Evolutionary conservation across 495 filamentous ascomycete species (phyloP), one percentile per base, ranked within the genome.

Genomic region (Parmelia sp.): DNA sequence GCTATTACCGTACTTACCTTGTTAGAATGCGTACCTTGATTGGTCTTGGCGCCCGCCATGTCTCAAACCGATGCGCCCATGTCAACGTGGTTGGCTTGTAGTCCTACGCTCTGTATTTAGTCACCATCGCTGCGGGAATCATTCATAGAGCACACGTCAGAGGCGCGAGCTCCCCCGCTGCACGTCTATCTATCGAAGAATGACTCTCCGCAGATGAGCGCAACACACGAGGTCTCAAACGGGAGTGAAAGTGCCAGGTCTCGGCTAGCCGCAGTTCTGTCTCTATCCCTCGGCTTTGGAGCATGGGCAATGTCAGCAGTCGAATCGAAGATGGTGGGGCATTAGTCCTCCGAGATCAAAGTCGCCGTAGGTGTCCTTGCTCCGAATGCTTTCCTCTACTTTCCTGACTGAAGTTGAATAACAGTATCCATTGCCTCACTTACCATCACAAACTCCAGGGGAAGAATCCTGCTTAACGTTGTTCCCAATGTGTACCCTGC

Each of bases 271-370:
- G 36, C 39, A 45, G 47, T 44, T 4, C 21, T 35, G 33, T 7
- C 40, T 33, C 42, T 45, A 45, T 23, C 33, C 56, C 14, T 8
- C 57, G 27, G 37, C 44, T n/a, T 61, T 57, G 45, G 35, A 64
- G 44, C 25, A 98, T 98, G 94, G 94, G 94, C 66, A 92, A 89
- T 80, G 88, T 97, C 75, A 88, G 84, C 75, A 97, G 92, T 80
- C 88, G 86, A 75, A 86, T 87, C 67, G 93, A 97, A 71, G 92
- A 96, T 77, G 88, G 89, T 72, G 83, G 87, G 67, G 80, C 83
- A 70, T 76, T 97, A 74, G 92, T 88, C 73, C 82, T 97, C 74
- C 88, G 90, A 78, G 92, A 98, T 73, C 94, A 97, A 77, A 89
- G 80, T 72, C 85, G 90, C 80, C 85, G 93, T 97, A 75, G 67